These are phyloP conservation scores for Tetradesmus obliquus DNA, from an alignment of 139 green algal genomes.

Conservation along the genomic window DNA sequence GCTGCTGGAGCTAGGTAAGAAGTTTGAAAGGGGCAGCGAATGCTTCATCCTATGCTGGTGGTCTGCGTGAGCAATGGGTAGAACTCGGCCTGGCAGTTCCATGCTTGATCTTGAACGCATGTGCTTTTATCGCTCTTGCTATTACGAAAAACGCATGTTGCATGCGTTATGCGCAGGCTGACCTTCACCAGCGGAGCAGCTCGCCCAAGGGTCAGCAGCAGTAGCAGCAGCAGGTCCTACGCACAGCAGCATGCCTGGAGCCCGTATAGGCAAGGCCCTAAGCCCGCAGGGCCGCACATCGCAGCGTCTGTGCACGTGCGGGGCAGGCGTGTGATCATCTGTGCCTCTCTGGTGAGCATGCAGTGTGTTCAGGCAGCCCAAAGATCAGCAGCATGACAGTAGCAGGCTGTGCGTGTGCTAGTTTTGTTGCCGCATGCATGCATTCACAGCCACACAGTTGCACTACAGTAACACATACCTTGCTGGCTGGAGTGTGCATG, in stretches of 20 bases:
- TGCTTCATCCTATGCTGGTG: neutral
- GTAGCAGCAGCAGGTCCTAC: neutral
- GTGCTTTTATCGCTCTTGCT: neutral
- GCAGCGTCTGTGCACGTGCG: slow-evolving; percentile 18
- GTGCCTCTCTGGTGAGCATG: slow-evolving; percentile 34
- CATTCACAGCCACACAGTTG: neutral
- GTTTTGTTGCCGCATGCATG: neutral
- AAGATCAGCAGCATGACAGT: neutral
- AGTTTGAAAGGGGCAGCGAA: neutral
- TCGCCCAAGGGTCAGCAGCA: slow-evolving; percentile 10
- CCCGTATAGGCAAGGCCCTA: neutral
- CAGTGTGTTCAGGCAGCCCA: neutral
- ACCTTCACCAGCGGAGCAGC: neutral
- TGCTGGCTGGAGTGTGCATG: too few relatives aligned
- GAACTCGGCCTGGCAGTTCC: neutral
- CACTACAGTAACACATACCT: too few relatives aligned
- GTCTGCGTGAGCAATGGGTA: neutral
- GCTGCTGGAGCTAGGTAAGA: neutral
- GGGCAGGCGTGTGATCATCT: slow-evolving; percentile 21
- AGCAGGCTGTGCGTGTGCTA: too few relatives aligned
- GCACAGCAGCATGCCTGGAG: neutral
- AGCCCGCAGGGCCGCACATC: slow-evolving; percentile 27
- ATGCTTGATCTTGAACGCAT: neutral
- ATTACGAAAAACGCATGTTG: neutral
- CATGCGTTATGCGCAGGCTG: neutral